Percentiles rank a stretch among this genome's conserved stretches.
Conservation (phyloP, 2,329 filamentous ascomycete genomes). For the Calonectria crousiana region DNA sequence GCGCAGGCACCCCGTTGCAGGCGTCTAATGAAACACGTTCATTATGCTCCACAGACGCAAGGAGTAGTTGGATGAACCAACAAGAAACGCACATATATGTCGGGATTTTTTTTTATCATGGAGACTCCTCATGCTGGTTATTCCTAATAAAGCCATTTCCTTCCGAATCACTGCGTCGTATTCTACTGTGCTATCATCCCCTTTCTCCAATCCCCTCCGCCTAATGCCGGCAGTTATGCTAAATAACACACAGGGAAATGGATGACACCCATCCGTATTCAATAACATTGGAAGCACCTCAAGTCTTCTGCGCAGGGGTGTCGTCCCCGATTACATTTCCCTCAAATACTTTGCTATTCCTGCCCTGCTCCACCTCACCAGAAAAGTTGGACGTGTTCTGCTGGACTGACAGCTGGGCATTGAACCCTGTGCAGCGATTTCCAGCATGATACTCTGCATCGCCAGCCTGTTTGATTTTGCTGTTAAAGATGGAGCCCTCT, state of each 20-base stretch:
- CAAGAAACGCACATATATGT: neutral
- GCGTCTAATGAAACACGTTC: neutral
- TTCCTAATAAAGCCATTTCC: neutral
- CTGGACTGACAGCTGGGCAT: neutral
- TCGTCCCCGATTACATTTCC: neutral
- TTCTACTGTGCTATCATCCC: neutral
- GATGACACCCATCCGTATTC: too few species aligned
- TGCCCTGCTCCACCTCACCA: neutral
- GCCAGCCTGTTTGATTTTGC: neutral
- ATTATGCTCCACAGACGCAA: neutral
- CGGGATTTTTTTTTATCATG: neutral
- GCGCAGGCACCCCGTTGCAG: neutral
- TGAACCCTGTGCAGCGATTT: neutral
- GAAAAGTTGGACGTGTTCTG: neutral
- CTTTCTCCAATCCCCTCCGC: neutral
- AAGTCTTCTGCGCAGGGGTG: neutral
- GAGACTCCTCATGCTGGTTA: neutral
- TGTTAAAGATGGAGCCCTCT: neutral
- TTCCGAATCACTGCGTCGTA: neutral
- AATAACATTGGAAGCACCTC: neutral
- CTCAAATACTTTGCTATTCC: neutral
- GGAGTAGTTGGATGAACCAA: neutral
- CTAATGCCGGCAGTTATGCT: neutral
- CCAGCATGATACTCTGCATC: neutral
- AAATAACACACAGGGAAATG: neutral